Evolutionary conservation across 768 basidiomycete species (phyloP).

Genomic region (Dendrothele bispora): DNA sequence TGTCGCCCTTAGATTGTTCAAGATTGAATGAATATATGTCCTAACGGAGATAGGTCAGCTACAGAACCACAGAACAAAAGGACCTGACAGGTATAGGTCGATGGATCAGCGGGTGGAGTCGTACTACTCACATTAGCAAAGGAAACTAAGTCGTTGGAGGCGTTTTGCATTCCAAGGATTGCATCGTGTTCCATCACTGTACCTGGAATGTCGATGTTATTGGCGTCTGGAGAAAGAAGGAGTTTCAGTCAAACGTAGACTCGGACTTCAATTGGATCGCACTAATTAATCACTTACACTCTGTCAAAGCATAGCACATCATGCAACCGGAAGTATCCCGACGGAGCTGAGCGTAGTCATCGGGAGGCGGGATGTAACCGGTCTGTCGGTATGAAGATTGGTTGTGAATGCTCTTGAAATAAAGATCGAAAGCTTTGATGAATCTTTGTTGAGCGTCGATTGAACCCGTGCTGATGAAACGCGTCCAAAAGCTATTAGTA

Average conservation of each 20-base stretch:
- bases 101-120: conserved; percentile 18
- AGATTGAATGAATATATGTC: conserved; percentile 86
- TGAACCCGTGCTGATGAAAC: too few species aligned
- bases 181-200: conserved; percentile 77
- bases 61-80: background rate
- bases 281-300: conserved; percentile 40
- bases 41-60: too few species aligned
- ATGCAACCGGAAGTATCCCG: too few species aligned
- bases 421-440: too few species aligned
- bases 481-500: too few species aligned
- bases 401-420: too few species aligned
- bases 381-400: too few species aligned
- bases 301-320: conserved; percentile 78
- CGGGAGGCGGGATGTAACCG: too few species aligned
- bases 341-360: too few species aligned
- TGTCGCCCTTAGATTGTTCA: conserved; percentile 78
- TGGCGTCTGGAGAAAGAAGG: conserved; percentile 38
- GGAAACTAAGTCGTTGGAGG: conserved; percentile 78
- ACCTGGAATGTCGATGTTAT: conserved; percentile 76
- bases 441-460: too few species aligned
- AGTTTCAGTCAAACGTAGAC: background rate
- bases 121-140: conserved; percentile 79
- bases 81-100: conserved; percentile 12
- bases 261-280: background rate
- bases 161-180: conserved; percentile 64